Evolutionary conservation across 139 green algal genomes (phyloP), one percentile per base, ranked within the genome.

Genomic region (Edaphochlamys debaryana): DNA sequence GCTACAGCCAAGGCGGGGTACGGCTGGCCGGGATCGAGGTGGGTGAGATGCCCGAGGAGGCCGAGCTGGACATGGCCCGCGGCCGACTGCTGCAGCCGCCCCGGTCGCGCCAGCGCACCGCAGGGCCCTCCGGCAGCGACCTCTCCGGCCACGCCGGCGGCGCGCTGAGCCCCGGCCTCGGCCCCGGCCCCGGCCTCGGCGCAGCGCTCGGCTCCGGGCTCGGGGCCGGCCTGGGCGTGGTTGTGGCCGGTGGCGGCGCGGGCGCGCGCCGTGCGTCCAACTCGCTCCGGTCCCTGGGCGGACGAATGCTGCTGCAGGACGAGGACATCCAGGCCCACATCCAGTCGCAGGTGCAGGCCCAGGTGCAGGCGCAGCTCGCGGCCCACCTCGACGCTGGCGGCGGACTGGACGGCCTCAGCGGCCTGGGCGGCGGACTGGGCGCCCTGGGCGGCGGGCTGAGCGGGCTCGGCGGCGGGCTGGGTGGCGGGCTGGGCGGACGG

Each of bases 1-100:
- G 73, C 27, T 80, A 80, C 56, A 80, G 73, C 73, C 73, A 80
- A 11, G 73, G 73, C 38, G 58, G 56, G 29, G 73, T 80, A 29
- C 73, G 73, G 29, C 69, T 80, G 73, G 73, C 73, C 0, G 73
- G 73, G 3, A 80, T 80, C 54, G 25, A 69, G 30, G 41, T 80
- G 5, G 38, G 25, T 54, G n/a, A n/a, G n/a, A n/a, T n/a, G n/a
- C n/a, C n/a, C n/a, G n/a, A n/a, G n/a, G n/a, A n/a, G n/a, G n/a
- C n/a, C n/a, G n/a, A n/a, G n/a, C n/a, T n/a, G n/a, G n/a, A n/a
- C n/a, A n/a, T n/a, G n/a, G n/a, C n/a, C n/a, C n/a, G n/a, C n/a
- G n/a, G n/a, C n/a, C n/a, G n/a, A n/a, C n/a, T n/a, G n/a, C n/a
- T n/a, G n/a, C n/a, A n/a, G n/a, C n/a, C n/a, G n/a, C n/a, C n/a